A percentile compares a stretch with the other conserved stretches of the same genome.
These are phyloP conservation scores for Backusella westeae DNA, from an alignment of 192 early-diverging fungal genomes.

Conservation along the genomic window DNA sequence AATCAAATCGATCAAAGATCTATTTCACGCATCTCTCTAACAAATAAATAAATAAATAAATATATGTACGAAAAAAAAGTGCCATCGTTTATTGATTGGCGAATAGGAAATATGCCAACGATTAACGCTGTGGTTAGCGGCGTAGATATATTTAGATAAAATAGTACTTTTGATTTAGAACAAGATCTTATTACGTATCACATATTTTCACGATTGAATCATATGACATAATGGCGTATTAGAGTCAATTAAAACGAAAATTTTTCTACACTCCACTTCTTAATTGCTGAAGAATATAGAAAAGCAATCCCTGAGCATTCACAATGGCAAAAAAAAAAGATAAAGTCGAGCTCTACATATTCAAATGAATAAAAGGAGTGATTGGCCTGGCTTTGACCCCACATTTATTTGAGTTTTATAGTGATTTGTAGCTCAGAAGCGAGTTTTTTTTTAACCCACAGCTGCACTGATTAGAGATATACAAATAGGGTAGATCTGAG, in stretches of 20 bases:
- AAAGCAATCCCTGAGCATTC: not conserved
- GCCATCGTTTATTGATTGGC: not conserved
- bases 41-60: not conserved
- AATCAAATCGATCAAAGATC: not conserved
- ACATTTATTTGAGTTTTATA: not conserved
- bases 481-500: not conserved
- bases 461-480: not conserved
- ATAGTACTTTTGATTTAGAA: not conserved
- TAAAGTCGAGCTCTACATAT: not conserved
- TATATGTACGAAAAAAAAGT: not conserved
- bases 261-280: not conserved
- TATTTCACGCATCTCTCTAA: not conserved
- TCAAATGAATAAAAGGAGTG: not conserved
- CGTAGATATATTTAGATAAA: not conserved
- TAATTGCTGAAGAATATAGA: not conserved
- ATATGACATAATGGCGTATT: not conserved
- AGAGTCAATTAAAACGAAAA: not conserved
- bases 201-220: not conserved
- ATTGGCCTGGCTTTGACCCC: not conserved
- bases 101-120: not conserved
- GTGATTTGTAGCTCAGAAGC: not conserved
- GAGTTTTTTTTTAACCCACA: not conserved
- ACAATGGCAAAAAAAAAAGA: not conserved
- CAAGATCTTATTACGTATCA: not conserved
- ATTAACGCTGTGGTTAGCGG: not conserved